Base-by-base conservation (phyloP, 306 rosid genomes). In the Medicago lupulina region DNA sequence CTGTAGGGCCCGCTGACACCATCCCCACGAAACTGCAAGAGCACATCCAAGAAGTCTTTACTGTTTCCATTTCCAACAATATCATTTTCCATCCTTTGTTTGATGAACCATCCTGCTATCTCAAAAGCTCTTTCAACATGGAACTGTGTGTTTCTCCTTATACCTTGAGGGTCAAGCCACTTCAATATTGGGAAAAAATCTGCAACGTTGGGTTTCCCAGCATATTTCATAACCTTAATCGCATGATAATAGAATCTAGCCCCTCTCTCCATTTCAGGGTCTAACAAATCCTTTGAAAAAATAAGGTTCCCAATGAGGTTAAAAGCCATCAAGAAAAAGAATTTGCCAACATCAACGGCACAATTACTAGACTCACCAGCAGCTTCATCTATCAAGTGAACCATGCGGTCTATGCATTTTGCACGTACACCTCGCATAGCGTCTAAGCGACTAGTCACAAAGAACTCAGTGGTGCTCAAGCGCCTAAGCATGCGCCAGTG, bases 401-500 rank as follows among this genome's bases (percentile, higher is more conserved):
- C 21, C 97, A 91, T 87, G 16, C 80, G 78, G n/a, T 89, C 83
- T 25, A 93, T 70, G 70, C 98, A 93, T 34, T 59, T 80, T 0
- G 49, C 59, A 0, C 98, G 91, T 3, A 89, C 86, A 1, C 41
- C 78, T 0, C 19, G 75, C 81, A 61, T 76, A 46, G 87, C 85
- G 2, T 93, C 96, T 1, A 93, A 71, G 15, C 91, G 89, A 55
- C 85, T 80, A 0, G 90, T 73, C 5, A 84, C 83, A 7, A 93
- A 93, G 61, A 93, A 89, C 83, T 93, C 88, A 0, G 84, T 72
- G 25, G 85, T 88, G 70, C 83, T 63, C 7, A 93, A 40, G 3
- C 96, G 90, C 14, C 69, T 64, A 8, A 93, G 65, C 96, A 93
- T 88, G 28, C 92, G 80, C 98, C 97, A 93, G 82, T 93, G 98